These are phyloP conservation scores for Aspergillus avenaceus DNA, from an alignment of 495 filamentous ascomycete species.

Conservation along the genomic window DNA sequence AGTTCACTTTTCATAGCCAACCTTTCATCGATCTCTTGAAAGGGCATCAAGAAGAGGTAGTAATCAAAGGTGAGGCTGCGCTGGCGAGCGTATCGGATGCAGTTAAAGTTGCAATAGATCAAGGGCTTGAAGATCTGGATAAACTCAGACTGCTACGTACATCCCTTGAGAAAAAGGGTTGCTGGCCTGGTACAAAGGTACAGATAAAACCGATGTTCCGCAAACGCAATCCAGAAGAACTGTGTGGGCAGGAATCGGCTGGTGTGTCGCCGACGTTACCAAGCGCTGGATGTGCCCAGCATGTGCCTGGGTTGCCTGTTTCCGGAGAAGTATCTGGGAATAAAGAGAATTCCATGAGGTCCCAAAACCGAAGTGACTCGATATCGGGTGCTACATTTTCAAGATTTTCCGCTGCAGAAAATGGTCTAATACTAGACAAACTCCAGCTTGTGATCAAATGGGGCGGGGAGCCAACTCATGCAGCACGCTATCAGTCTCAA, in stretches of 20 bases:
- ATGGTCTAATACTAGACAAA: conserved; percentile 88
- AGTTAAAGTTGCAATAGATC: conserved; percentile 70
- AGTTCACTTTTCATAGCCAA: conserved; percentile 96
- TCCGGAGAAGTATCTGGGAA: conserved; percentile 16
- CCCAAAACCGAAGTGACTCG: conserved; percentile 70
- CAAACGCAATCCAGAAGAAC: conserved; percentile 64
- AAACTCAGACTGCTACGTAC: conserved; percentile 82
- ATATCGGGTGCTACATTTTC: conserved; percentile 83
- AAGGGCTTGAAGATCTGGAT: conserved; percentile 75
- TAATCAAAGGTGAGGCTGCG: conserved; percentile 87
- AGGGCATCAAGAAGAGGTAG: conserved; percentile 93
- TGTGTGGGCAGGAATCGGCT: conserved; percentile 23
- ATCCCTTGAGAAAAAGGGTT: conserved; percentile 84
- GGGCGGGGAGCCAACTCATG: conserved; percentile 97
- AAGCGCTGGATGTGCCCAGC: conserved; percentile 7
- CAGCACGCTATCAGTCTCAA: conserved; percentile 90
- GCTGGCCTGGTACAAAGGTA: conserved; percentile 93
- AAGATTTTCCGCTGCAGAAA: conserved; percentile 81
- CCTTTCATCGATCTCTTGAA: conserved; percentile 92
- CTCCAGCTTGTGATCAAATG: conserved; percentile 97
- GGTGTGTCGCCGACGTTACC: background rate
- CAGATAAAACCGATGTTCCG: conserved; percentile 99
- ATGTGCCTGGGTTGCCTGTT: conserved; percentile 23
- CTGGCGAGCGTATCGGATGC: conserved; percentile 85
- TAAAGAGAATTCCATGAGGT: conserved; percentile 23